These are phyloP conservation scores for Kingdonia uniflora DNA, from an alignment of 164 flowering plant species.

Conservation along the genomic window DNA sequence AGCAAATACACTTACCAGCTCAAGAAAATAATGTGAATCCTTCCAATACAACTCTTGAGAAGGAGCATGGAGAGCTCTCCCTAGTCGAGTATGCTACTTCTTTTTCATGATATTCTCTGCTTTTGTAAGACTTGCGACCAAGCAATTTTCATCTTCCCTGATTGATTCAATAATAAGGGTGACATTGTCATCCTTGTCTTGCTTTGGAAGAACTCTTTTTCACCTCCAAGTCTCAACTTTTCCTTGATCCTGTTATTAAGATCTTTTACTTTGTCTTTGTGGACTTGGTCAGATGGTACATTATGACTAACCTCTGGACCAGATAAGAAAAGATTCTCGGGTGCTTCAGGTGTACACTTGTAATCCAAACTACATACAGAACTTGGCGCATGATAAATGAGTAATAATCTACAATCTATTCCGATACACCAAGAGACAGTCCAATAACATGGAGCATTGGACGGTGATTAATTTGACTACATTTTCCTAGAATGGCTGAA, in stretches of 20 bases:
- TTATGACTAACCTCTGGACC: conserved; percentile 9
- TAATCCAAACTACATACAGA: conserved; percentile 6
- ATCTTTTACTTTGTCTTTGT: conserved; percentile 1
- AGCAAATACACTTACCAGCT: conserved; percentile 47
- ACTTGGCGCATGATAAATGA: conserved; percentile 18
- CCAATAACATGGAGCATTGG: conserved; percentile 92
- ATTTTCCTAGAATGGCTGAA: conserved; percentile 45
- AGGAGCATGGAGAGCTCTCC: conserved; percentile 93
- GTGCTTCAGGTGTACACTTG: conserved; percentile 2
- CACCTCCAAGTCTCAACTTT: conserved; percentile 4
- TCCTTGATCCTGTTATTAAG: conserved; percentile 12
- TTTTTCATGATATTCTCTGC: conserved; percentile 47
- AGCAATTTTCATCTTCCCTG: conserved; percentile 87
- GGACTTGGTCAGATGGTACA: conserved; percentile 12
- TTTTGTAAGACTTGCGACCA: conserved; percentile 43
- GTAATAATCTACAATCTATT: conserved; percentile 74
- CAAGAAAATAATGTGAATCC: conserved; percentile 97
- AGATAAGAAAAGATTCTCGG: conserved; percentile 6
- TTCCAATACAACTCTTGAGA: conserved; percentile 92
- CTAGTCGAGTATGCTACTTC: conserved; percentile 96
- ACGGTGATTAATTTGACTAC: conserved; percentile 43
- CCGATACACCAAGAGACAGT: conserved; percentile 59
- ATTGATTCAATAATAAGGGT: conserved; percentile 56
- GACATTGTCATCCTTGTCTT: conserved; percentile 26
- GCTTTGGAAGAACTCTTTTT: conserved; percentile 4